These are phyloP conservation scores for Fusarium albidum DNA, from an alignment of 2,329 filamentous ascomycete genomes.

Conservation along the genomic window DNA sequence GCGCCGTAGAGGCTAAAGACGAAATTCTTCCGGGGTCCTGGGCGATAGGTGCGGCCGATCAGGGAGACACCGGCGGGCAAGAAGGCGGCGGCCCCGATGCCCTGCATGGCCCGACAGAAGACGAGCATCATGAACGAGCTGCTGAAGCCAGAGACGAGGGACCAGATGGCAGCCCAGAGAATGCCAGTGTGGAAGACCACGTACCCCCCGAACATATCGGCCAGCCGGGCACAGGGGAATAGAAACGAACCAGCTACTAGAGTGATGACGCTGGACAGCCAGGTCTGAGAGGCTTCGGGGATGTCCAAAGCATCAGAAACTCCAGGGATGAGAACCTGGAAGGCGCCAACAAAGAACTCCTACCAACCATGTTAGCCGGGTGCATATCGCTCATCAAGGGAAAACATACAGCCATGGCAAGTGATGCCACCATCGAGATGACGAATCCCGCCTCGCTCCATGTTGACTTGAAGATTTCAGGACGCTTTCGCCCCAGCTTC, in stretches of 20 bases:
- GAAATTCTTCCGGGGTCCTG: slow-evolving; percentile 74
- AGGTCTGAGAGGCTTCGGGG: slow-evolving; percentile 65
- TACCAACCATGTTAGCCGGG: slow-evolving; percentile 35
- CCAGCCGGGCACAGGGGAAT: slow-evolving; percentile 66
- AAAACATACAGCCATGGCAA: slow-evolving; percentile 62
- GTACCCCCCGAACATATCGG: slow-evolving; percentile 68
- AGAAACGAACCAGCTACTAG: slow-evolving; percentile 63
- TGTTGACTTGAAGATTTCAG: slow-evolving; percentile 58
- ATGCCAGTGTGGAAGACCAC: slow-evolving; percentile 63
- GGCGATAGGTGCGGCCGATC: slow-evolving; percentile 70
- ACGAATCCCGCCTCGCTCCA: slow-evolving; percentile 67
- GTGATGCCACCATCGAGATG: slow-evolving; percentile 65
- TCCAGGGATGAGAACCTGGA: slow-evolving; percentile 73
- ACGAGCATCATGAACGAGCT: slow-evolving; percentile 71
- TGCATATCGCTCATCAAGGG: not conserved
- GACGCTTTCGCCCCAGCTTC: slow-evolving; percentile 65
- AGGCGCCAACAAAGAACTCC: slow-evolving; percentile 80
- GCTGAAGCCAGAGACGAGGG: slow-evolving; percentile 71
- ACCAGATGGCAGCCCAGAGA: slow-evolving; percentile 70
- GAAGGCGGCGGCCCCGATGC: slow-evolving; percentile 73
- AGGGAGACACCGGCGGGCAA: slow-evolving; percentile 74
- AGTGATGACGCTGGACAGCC: slow-evolving; percentile 69
- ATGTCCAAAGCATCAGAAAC: slow-evolving; percentile 70
- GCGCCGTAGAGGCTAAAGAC: slow-evolving; percentile 67
- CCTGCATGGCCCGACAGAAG: slow-evolving; percentile 72